Evolutionary conservation across 257 asterid genomes (phyloP).

Genomic region (Solanum virginianum): DNA sequence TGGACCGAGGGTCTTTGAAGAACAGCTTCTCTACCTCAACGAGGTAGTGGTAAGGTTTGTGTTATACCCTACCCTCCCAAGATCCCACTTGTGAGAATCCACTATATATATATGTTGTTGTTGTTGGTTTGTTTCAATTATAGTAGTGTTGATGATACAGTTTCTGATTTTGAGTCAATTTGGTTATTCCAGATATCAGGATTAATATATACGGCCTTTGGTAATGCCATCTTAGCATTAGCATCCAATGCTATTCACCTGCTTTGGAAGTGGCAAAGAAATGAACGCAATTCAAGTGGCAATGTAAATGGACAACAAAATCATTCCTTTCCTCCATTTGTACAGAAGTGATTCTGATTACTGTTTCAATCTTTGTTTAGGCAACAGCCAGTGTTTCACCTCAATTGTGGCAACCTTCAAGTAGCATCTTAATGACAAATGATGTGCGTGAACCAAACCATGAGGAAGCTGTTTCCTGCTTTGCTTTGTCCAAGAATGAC

Average conservation of each 20-base stretch:
- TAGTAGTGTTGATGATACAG: background rate
- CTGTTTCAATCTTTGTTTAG: slow-evolving; percentile 2
- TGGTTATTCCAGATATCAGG: slow-evolving; percentile 51
- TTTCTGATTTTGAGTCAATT: background rate
- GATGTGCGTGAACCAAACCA: slow-evolving; percentile 27
- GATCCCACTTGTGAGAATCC: too few relatives aligned
- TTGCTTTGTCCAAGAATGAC: slow-evolving; percentile 49
- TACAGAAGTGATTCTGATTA: background rate
- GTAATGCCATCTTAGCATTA: slow-evolving; percentile 68
- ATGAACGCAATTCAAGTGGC: slow-evolving; percentile 64
- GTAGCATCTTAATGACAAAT: slow-evolving; percentile 40
- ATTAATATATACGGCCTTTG: slow-evolving; percentile 72
- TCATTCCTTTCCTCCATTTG: background rate
- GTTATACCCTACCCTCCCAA: too few relatives aligned
- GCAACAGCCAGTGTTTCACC: slow-evolving; percentile 30
- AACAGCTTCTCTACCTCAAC: too few relatives aligned
- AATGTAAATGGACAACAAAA: slow-evolving; percentile 31
- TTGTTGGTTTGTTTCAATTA: background rate
- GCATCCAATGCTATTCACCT: slow-evolving; percentile 81
- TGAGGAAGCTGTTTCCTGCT: slow-evolving; percentile 45
- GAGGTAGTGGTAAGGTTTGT: too few relatives aligned
- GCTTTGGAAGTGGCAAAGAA: slow-evolving; percentile 92
- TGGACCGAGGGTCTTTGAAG: too few relatives aligned
- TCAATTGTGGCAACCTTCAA: slow-evolving; percentile 41
- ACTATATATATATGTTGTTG: too few relatives aligned